Evolutionary conservation across 345 rosid species (phyloP), one percentile per base, ranked within the genome.

Genomic region (Isatis tinctoria): DNA sequence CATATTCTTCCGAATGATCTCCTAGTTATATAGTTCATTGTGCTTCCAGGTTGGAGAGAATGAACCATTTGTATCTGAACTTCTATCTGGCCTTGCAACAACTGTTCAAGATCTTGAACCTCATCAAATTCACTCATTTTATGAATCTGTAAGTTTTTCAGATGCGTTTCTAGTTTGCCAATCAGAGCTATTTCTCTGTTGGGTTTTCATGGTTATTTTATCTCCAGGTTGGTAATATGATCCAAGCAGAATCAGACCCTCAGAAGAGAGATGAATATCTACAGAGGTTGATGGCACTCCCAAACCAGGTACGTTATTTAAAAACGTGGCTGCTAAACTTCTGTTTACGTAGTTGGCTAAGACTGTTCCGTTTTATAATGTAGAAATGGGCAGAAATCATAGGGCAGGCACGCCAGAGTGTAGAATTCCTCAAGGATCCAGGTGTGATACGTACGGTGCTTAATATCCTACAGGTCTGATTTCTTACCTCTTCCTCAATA

Each of bases 31-130:
- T 20, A 35, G 14, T 39, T 11, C 43, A n/a, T 70, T 67, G 67
- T 45, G 28, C 63, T 79, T 78, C 73, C 88, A 92, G 99, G 96
- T 96, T 70, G 99, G 97, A 72, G 98, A 96, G 81, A 96, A 72
- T 35, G 99, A 92, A 71, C 90, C 99, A 70, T 96, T 96, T 86
- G 98, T 96, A 60, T 96, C 99, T 67, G 98, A 96, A 83, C 99
- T 92, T 82, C 85, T 96, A 27, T 43, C 96, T 7, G 91, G 95
- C 82, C 98, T 92, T 84, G 88, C 95, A 51, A 84, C 93, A 10
- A 96, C 96, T n/a, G 93, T 96, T 61, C 83, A 85, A 74, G 99
- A 96, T 85, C 99, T 96, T 47, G 97, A 92, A 86, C 97, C 97
- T 78, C 98, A 96, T 73, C 98, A 96, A 78, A 96, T 96, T 78